Evolutionary conservation across 495 filamentous ascomycete genomes (phyloP), one percentile per base, ranked within the genome.

Genomic region (Aspergillus olivimuriae): DNA sequence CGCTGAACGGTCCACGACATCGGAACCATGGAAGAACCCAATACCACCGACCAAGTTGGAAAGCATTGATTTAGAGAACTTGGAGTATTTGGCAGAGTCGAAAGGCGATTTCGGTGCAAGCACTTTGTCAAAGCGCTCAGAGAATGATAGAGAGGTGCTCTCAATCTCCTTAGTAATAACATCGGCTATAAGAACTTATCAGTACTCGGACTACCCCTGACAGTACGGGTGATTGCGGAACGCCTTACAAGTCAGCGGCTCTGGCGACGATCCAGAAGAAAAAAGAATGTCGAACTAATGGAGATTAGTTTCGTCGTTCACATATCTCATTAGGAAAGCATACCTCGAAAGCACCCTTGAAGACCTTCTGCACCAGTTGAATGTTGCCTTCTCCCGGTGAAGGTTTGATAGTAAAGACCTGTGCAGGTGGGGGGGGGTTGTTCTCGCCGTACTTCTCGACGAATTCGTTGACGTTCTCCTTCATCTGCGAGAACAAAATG

Each of bases 11-110:
- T 98, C 94, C 18, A 94, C 86, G 28, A 95, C 57, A 14, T 83
- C 77, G 39, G 89, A 76, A 19, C 92, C 92, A 57, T 92, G 77
- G 68, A 98, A 98, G 62, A 90, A 96, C 0, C 92, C 92, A 61
- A 98, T 89, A 22, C 94, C 92, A 39, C 92, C 92, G 23, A 95
- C 72, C 24, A 98, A 73, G 61, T 98, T 98, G 4, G 89, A 95
- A 38, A 97, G 86, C 76, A 98, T 86, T 32, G 84, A 87, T 50
- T 83, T 82, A 41, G 83, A 86, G 63, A 98, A 97, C 41, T 75
- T 73, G 17, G 80, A 73, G 57, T 94, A 92, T 48, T 86, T 77
- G 4, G 74, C 70, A 2, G 76, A 70, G 28, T 79, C 66, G 58
- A 94, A 98, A 1, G 92, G 94, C 4, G 81, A 70, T 51, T 86